Conservation (phyloP, 495 filamentous ascomycete genomes). For the Letharia lupina region DNA sequence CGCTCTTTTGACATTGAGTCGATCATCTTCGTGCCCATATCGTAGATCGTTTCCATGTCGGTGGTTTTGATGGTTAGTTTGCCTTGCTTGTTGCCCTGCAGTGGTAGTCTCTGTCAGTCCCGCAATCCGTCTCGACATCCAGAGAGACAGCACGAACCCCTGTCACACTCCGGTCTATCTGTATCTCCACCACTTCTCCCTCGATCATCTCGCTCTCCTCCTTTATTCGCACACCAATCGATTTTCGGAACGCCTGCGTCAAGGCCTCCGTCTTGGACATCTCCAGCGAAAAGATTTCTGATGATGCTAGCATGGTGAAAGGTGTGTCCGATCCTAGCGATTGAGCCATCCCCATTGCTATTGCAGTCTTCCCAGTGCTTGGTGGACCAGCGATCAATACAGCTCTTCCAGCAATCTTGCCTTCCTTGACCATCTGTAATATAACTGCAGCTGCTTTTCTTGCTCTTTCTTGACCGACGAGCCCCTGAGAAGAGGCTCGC, state of each 20-base stretch:
- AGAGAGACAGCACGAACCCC: constrained; percentile 45
- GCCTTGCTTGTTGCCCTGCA: constrained; percentile 81
- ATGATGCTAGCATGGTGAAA: constrained; percentile 90
- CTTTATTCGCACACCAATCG: constrained; percentile 92
- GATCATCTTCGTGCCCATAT: constrained; percentile 99
- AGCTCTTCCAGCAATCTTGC: constrained; percentile 93
- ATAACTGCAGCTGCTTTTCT: constrained; percentile 94
- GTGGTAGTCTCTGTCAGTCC: constrained; percentile 7
- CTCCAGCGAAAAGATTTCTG: constrained; percentile 95
- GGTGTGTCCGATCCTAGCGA: constrained; percentile 88
- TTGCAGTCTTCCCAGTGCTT: constrained; percentile 96
- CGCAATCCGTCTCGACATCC: not conserved
- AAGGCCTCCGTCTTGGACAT: constrained; percentile 99
- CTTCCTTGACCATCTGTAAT: constrained; percentile 95
- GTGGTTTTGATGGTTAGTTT: constrained; percentile 99
- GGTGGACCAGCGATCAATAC: constrained; percentile 94
- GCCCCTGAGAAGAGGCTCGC: constrained; percentile 77
- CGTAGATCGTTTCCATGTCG: constrained; percentile 99
- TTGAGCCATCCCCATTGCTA: constrained; percentile 98
- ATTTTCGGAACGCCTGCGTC: constrained; percentile 94
- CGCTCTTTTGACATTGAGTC: constrained; percentile 98
- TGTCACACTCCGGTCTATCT: constrained; percentile 94
- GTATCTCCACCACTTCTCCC: constrained; percentile 98
- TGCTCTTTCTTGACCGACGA: constrained; percentile 93
- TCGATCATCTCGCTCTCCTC: constrained; percentile 99